Evolutionary conservation across 768 basidiomycete genomes (phyloP), one percentile per base, ranked within the genome.

Genomic region (Tubosaeta sp.): DNA sequence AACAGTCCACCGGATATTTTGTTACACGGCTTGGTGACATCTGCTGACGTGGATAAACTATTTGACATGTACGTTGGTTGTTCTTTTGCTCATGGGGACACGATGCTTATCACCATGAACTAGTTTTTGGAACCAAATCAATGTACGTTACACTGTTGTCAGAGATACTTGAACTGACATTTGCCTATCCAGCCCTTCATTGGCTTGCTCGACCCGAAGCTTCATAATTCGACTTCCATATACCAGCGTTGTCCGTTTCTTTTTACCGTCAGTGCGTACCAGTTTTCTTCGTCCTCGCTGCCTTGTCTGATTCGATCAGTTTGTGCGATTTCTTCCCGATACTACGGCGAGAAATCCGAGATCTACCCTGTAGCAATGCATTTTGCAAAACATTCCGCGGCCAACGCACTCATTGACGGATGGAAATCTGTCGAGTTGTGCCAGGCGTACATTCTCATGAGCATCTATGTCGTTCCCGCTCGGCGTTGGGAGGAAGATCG

Each of bases 371-470:
- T 90, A 51, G 89, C 89, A 10, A 91, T 91, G 89, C 88, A 90
- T 63, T 91, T 90, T 54, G 89, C 89, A 2, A 88, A 87, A 59
- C 84, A 86, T 55, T 83, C 87, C 0, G 89, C 88, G 2, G 87
- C 87, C 1, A 87, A 83, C 50, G 86, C 86, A 3, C 74, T 92
- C 39, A 87, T 87, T 46, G 84, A 88, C 57, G 87, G 86, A 43
- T 86, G 82, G 85, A 84, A 84, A 69, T 88, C 87, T 12, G 86
- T 94, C 43, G 92, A 96, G 67, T 75, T 94, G 1, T 86, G 87
- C 46, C 93, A 96, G 65, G 93, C 93, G 4, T 96, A 94, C 60
- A 83, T 96, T 43, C 75, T 96, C 46, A 85, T 91, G 86, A 86
- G 84, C 55, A 78, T 86, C 43, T 90, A 87, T 60, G 81, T 83